Base-by-base conservation (phyloP, 345 rosid genomes). In the Citrus medica region DNA sequence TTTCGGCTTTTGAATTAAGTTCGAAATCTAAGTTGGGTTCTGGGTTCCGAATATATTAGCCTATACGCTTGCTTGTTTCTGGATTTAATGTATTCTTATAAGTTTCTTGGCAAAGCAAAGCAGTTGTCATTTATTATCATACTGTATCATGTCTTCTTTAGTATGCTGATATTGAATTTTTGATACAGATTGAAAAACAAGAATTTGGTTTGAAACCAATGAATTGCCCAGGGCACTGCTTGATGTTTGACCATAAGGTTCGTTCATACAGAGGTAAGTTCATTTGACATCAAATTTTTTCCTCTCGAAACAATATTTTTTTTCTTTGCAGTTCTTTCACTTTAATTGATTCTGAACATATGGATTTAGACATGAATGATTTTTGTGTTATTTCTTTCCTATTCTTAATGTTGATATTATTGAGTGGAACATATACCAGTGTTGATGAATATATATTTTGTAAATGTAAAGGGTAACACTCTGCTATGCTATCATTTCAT, bases 201-300 rank as follows among this genome's bases (percentile, higher is more conserved):
- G 99, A 94, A 82, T 97, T 93, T 71, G 98, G 98, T 70, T 88
- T 97, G 83, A 97, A 94, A 82, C 98, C 98, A 80, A 97, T 94
- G 98, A 97, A 97, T 81, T 94, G 98, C 80, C 98, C 98, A 46
- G 96, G 98, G 40, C 99, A 97, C 81, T 94, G 99, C 84, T 88
- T 97, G 86, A 93, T 97, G 87, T 97, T 97, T 89, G 89, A 88
- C 83, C 92, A 92, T 72, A 88, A 92, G 82, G 97, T 92, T 78
- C 98, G 94, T 40, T 94, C 98, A 40, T 94, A 93, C 78, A 90
- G 93, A 90, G 97, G 99, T 91, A 67, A 73, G 79, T 67, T 79
- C 25, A 13, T 66, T 67, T 42, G 10, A 25, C 9, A 25, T 76
- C 62, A 30, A 19, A 2, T 5, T 27, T 22, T 30, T 30, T 48